These are phyloP conservation scores for Backusella tarrabulga DNA, from an alignment of 192 early-diverging fungal species.

Conservation along the genomic window DNA sequence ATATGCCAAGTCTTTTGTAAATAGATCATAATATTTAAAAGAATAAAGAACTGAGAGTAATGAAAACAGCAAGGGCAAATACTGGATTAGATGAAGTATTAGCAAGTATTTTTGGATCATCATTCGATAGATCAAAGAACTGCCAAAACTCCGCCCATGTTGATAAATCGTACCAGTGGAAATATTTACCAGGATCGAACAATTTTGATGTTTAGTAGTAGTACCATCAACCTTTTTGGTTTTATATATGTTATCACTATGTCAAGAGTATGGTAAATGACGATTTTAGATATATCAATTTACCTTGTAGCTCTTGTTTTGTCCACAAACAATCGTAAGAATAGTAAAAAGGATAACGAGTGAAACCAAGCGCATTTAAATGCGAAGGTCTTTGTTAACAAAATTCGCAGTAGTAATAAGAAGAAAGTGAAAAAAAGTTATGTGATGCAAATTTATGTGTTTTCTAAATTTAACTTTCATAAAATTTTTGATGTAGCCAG, in stretches of 20 bases:
- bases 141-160: too few species aligned
- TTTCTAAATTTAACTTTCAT: background rate
- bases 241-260: too few species aligned
- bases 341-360: background rate
- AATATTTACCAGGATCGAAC: background rate
- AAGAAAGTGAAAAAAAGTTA: background rate
- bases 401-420: background rate
- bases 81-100: too few species aligned
- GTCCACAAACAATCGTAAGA: background rate
- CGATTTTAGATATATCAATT: background rate
- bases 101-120: too few species aligned
- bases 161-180: background rate
- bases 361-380: background rate
- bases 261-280: too few species aligned
- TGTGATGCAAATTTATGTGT: background rate
- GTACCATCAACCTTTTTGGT: background rate
- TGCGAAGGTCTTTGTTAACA: background rate
- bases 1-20: too few species aligned
- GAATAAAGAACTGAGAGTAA: too few species aligned
- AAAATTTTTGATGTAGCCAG: background rate
- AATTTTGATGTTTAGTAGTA: background rate
- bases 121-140: too few species aligned
- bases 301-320: background rate
- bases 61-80: too few species aligned
- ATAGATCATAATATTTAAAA: too few species aligned